Percentiles rank a stretch among this genome's conserved stretches.
phyloP scores from a whole-genome alignment of 2,329 filamentous ascomycete genomes.

The Fusarium ramigenum region DNA sequence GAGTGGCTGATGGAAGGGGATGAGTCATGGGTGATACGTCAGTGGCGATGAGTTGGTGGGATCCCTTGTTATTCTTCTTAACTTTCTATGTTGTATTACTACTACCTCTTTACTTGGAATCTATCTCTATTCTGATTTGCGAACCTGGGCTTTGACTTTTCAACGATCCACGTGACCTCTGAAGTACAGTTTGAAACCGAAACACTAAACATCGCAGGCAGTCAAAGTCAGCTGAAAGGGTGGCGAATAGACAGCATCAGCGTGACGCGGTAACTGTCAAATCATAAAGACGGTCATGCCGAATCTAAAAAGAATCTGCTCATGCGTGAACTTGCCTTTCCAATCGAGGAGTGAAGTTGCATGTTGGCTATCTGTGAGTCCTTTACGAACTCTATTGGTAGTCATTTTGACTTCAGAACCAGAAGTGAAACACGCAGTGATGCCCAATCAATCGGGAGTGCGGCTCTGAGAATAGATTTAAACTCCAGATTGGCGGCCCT shows the following conservation, averaged over 20 bases:
- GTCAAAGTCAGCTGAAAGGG: accelerated
- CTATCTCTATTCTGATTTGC: neutral
- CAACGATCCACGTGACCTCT: accelerated
- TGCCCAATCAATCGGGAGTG: accelerated
- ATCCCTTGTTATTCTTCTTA: neutral
- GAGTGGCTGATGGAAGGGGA: too few species aligned
- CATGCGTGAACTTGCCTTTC: too few species aligned
- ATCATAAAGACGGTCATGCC: too few species aligned
- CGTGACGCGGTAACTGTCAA: too few species aligned
- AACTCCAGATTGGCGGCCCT: accelerated
- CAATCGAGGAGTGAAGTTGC: neutral
- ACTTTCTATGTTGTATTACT: neutral
- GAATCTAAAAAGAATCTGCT: too few species aligned
- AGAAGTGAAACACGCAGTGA: accelerated
- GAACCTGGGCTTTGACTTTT: neutral
- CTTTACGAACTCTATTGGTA: accelerated
- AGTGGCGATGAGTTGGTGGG: accelerated
- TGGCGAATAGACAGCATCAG: too few species aligned
- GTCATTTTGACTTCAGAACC: accelerated
- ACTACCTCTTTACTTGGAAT: too few species aligned
- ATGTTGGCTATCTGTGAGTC: accelerated
- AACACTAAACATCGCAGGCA: accelerated
- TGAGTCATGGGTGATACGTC: too few species aligned
- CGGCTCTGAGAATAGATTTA: accelerated
- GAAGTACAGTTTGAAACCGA: neutral